These are phyloP conservation scores for Pythium folliculosum DNA, from an alignment of 352 stramenopile genomes.

Conservation along the genomic window DNA sequence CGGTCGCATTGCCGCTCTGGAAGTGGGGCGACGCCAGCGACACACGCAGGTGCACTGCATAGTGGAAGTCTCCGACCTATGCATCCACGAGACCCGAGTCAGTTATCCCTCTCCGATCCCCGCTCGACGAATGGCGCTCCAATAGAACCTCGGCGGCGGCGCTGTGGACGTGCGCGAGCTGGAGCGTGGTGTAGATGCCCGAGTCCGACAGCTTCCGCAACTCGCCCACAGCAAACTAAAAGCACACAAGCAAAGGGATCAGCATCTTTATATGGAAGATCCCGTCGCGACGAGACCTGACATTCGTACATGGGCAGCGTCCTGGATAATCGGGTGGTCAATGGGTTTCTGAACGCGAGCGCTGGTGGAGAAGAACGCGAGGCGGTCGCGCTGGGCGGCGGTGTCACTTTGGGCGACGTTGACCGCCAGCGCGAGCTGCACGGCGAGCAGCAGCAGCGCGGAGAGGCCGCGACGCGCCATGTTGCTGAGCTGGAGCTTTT, in stretches of 20 bases:
- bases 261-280: not conserved
- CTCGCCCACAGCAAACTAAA: constrained; percentile 65
- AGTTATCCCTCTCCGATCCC: too few relatives aligned
- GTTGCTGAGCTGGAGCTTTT: not conserved
- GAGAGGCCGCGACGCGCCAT: not conserved
- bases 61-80: constrained; percentile 78
- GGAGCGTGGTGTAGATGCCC: constrained; percentile 68
- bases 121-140: too few relatives aligned
- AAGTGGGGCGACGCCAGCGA: constrained; percentile 74
- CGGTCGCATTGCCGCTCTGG: constrained; percentile 46
- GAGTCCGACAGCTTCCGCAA: constrained; percentile 67
- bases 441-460: constrained; percentile 1
- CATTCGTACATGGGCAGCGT: constrained; percentile 42
- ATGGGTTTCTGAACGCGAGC: constrained; percentile 29
- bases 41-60: constrained; percentile 71
- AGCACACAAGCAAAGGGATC: not conserved
- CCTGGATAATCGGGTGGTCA: constrained; percentile 44
- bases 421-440: not conserved
- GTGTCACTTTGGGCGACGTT: not conserved
- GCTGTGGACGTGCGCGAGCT: constrained; percentile 48
- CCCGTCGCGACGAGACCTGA: too few relatives aligned
- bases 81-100: too few relatives aligned
- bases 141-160: constrained; percentile 59
- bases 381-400: not conserved
- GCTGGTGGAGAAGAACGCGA: constrained; percentile 21